Evolutionary conservation across 2,329 filamentous ascomycete species (phyloP).

Genomic region (Trichoderma sp.): DNA sequence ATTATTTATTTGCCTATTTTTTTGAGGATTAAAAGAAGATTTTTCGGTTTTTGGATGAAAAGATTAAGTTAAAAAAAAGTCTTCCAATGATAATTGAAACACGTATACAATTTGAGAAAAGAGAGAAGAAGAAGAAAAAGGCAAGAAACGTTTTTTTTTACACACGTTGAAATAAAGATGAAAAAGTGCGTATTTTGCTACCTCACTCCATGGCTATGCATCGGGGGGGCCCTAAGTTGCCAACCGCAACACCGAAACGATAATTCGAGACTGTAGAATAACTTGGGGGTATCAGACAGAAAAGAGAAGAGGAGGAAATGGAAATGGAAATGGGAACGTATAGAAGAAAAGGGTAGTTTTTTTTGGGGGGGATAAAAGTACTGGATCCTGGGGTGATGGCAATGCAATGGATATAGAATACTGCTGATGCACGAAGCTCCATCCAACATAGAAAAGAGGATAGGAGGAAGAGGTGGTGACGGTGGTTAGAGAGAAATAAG

Average conservation of each 20-base stretch:
- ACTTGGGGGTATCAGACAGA: slow-evolving; percentile 17
- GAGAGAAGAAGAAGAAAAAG: not conserved
- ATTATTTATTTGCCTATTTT: not conserved
- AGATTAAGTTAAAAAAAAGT: not conserved
- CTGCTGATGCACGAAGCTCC: not conserved
- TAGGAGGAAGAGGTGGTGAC: not conserved
- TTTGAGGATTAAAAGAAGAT: not conserved
- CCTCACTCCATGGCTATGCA: slow-evolving; percentile 27
- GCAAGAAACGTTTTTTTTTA: not conserved
- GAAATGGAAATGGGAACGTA: not conserved
- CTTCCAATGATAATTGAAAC: not conserved
- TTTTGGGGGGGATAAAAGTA: not conserved
- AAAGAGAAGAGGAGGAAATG: not conserved
- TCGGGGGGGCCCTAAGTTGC: not conserved
- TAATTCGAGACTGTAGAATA: slow-evolving; percentile 10
- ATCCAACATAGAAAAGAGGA: slow-evolving; percentile 8
- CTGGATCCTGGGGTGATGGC: not conserved
- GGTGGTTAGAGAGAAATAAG: not conserved
- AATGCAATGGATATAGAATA: not conserved
- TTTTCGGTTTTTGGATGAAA: not conserved
- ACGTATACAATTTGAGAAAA: no score
- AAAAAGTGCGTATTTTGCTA: slow-evolving; percentile 17
- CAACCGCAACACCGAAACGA: slow-evolving; percentile 8
- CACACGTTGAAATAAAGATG: slow-evolving; percentile 17
- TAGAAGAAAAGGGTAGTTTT: not conserved